Conservation (phyloP, 164 flowering plant genomes). For the Aristolochia californica region DNA sequence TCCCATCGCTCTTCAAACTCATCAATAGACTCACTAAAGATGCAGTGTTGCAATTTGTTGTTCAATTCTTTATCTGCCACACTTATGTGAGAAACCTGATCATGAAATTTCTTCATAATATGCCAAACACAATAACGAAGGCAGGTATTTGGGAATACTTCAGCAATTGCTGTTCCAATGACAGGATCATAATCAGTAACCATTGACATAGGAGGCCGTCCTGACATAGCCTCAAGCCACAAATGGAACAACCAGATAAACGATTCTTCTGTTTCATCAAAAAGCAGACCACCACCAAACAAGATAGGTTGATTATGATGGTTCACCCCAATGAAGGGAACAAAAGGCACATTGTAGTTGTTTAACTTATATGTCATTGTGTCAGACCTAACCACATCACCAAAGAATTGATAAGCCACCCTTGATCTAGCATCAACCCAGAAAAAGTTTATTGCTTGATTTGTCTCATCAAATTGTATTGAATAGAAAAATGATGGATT, state of each 20-base stretch:
- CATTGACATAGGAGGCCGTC: slow-evolving; percentile 6
- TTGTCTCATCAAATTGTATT: slow-evolving; percentile 3
- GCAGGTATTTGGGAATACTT: slow-evolving; percentile 1
- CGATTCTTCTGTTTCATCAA: slow-evolving; percentile 1
- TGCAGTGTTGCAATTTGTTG: not conserved
- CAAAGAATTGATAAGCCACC: slow-evolving; percentile 3
- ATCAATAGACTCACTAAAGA: not conserved
- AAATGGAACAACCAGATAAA: slow-evolving; percentile 6
- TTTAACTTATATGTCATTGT: slow-evolving; percentile 3
- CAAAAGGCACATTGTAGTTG: slow-evolving; percentile 5
- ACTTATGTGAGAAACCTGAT: not conserved
- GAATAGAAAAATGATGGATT: slow-evolving; percentile 5
- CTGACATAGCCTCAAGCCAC: slow-evolving; percentile 4
- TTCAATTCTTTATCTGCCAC: not conserved
- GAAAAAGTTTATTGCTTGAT: slow-evolving; percentile 3
- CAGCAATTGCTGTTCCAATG: not conserved
- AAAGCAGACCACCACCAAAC: slow-evolving; percentile 7
- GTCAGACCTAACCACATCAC: slow-evolving; percentile 5
- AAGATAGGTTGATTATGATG: slow-evolving; percentile 7
- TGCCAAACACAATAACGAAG: slow-evolving; percentile 3
- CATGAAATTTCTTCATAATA: slow-evolving; percentile 1
- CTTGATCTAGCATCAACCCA: slow-evolving; percentile 9
- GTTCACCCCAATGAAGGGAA: slow-evolving; percentile 5
- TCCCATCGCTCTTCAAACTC: slow-evolving; percentile 3
- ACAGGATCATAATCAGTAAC: not conserved